phyloP scores from a whole-genome alignment of 2,329 filamentous ascomycete genomes.

The Colletotrichum spinosum region DNA sequence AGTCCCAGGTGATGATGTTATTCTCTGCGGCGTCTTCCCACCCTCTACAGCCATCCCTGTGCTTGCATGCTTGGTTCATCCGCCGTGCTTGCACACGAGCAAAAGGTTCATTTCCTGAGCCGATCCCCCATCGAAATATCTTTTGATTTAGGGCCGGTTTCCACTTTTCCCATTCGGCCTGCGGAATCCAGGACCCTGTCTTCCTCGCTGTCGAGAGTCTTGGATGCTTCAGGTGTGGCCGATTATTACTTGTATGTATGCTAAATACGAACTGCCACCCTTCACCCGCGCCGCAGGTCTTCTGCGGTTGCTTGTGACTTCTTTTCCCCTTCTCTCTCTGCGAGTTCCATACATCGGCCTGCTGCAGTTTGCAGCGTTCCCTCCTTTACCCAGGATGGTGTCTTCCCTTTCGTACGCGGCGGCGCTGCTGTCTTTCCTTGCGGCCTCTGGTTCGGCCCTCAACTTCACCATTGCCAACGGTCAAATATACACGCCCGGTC shows the following conservation, averaged over 20 bases:
- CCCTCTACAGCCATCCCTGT: conserved; percentile 2
- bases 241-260: too few species aligned
- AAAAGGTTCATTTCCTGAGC: conserved; percentile 31
- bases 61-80: neutral
- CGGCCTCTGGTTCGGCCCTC: conserved; percentile 43
- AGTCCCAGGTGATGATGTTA: neutral
- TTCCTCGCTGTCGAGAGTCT: conserved; percentile 8
- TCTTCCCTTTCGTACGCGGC: conserved; percentile 24
- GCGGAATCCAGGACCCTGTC: conserved; percentile 25
- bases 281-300: conserved; percentile 20
- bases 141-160: conserved; percentile 27
- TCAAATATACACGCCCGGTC: conserved; percentile 76
- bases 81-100: neutral
- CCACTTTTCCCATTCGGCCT: conserved; percentile 29
- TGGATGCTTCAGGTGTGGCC: conserved; percentile 33
- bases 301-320: conserved; percentile 14
- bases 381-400: conserved; percentile 19
- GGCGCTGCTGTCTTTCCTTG: conserved; percentile 44
- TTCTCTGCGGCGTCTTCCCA: conserved; percentile 1
- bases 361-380: conserved; percentile 15
- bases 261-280: conserved; percentile 16
- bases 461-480: conserved; percentile 71
- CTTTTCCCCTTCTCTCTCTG: neutral
- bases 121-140: conserved; percentile 20
- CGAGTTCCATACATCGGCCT: conserved; percentile 10